phyloP scores from a whole-genome alignment of 2,329 filamentous ascomycete genomes.

The Verticillium nubilum region DNA sequence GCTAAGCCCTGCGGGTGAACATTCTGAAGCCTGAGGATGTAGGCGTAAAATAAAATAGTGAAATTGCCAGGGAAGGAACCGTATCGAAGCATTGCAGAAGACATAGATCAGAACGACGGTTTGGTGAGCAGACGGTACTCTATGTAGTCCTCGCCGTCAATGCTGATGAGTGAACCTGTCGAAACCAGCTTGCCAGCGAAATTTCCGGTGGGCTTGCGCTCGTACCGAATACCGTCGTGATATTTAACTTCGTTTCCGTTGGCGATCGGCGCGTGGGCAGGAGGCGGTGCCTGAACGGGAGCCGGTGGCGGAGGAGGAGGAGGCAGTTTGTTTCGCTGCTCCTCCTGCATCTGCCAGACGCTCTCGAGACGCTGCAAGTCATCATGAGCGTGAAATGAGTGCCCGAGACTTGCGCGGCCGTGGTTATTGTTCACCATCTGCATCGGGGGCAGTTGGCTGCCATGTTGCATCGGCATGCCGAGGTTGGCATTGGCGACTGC shows the following conservation, averaged over 20 bases:
- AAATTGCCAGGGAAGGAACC: neutral
- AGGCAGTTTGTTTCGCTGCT: conserved; percentile 29
- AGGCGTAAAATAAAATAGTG: neutral
- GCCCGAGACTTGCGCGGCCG: conserved; percentile 19
- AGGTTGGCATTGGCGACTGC: conserved; percentile 10
- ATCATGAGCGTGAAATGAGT: conserved; percentile 37
- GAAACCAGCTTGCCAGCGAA: conserved; percentile 60
- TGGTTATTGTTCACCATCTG: conserved; percentile 13
- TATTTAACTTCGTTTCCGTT: conserved; percentile 49
- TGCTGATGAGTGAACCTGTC: conserved; percentile 55
- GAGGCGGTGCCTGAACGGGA: neutral
- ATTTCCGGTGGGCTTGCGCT: conserved; percentile 54
- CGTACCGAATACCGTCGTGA: conserved; percentile 55
- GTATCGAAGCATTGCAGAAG: neutral
- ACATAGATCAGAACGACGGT: conserved; percentile 43
- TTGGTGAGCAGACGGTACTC: conserved; percentile 62
- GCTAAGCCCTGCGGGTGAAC: neutral
- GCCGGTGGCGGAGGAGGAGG: neutral
- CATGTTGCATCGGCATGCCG: neutral
- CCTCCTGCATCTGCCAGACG: conserved; percentile 51
- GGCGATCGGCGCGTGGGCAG: conserved; percentile 8
- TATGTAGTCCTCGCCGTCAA: conserved; percentile 62
- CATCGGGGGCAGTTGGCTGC: conserved; percentile 8
- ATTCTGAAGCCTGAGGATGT: neutral
- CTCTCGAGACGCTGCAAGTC: conserved; percentile 45